Evolutionary conservation across 139 green algal genomes (phyloP).

Genomic region (Haematococcus lacustris): DNA sequence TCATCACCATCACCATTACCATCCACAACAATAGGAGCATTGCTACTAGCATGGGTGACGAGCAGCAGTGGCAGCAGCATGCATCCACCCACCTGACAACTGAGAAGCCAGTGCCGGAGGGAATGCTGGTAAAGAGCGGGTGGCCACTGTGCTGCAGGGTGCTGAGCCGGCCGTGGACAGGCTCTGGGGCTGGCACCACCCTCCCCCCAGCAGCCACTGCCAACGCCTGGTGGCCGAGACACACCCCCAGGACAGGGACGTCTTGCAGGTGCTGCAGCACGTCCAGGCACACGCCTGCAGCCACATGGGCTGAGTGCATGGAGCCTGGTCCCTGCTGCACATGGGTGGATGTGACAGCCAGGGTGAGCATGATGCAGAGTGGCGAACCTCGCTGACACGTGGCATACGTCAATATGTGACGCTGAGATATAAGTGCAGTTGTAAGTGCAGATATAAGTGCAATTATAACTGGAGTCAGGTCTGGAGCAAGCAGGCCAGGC

Average conservation of each 20-base stretch:
- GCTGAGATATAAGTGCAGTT: no score
- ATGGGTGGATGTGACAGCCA: neutral
- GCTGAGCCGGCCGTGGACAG: conserved; percentile 85
- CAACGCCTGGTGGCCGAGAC: conserved; percentile 92
- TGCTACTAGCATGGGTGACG: neutral
- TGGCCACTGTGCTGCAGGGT: conserved; percentile 64
- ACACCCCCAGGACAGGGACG: conserved; percentile 91
- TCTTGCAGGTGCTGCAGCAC: conserved; percentile 44
- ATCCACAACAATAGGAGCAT: no score
- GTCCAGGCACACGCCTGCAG: conserved; percentile 68
- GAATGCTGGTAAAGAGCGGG: conserved; percentile 70
- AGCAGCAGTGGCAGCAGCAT: no score
- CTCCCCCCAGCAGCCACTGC: conserved; percentile 60
- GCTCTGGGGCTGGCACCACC: conserved; percentile 71
- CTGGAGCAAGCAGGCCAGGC: no score
- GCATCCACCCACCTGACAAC: conserved; percentile 46
- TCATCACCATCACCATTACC: conserved; percentile 1
- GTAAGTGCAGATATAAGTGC: no score
- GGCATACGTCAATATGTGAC: no score
- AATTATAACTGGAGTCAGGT: no score
- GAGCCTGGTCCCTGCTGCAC: neutral
- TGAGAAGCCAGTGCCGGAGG: conserved; percentile 53
- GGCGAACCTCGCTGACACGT: no score
- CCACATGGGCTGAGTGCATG: no score
- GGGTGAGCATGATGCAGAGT: no score